Base-by-base conservation (phyloP, 768 basidiomycete genomes). In the Lactarius akahatsu region DNA sequence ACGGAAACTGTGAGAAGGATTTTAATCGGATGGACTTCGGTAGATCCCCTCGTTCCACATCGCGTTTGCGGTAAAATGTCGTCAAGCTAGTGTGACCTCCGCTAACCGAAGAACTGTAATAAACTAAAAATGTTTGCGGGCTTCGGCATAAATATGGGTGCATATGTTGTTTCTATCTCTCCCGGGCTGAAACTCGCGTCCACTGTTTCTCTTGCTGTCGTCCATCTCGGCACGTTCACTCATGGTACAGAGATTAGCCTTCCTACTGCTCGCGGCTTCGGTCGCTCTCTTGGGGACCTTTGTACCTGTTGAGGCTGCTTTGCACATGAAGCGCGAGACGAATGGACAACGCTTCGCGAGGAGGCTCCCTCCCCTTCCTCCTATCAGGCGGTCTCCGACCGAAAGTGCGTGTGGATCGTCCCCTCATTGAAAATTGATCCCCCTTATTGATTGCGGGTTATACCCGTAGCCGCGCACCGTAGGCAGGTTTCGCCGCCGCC, bases 261-360 rank as follows among this genome's bases (percentile, higher is more conserved):
- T 57, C 15, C 0, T 64, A 4, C 11, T 52, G 3, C 18, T 64
- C 28, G 63, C 10, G 4, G 30, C 4, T 2, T 34, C 40, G 9
- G 28, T n/a, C 10, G 23, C 28, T 28, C 36, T 64, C 20, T 20
- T 64, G 43, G 57, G 45, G 13, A 5, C 50, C 13, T 3, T 40
- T 4, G 18, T 30, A 18, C 57, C 26, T 9, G 56, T 52, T 18
- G 36, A 59, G 36, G 57, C 45, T 30, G 34, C 30, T 2, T 34
- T 41, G 2, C 3, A 34, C 13, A 18, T 5, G 45, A 38, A 18
- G 11, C 63, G 57, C 34, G 63, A 50, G 34, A 64, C 63, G 2
- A 64, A 64, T 59, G 63, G 34, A n/a, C 23, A 58, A 1, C 63
- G 63, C 6, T 64, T 64, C 26, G 63, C 63, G 6, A 57, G 47